Percentiles rank a stretch among this genome's conserved stretches.
These are phyloP conservation scores for Talaromyces trachyspermus DNA, from an alignment of 495 filamentous ascomycete genomes.

Conservation along the genomic window DNA sequence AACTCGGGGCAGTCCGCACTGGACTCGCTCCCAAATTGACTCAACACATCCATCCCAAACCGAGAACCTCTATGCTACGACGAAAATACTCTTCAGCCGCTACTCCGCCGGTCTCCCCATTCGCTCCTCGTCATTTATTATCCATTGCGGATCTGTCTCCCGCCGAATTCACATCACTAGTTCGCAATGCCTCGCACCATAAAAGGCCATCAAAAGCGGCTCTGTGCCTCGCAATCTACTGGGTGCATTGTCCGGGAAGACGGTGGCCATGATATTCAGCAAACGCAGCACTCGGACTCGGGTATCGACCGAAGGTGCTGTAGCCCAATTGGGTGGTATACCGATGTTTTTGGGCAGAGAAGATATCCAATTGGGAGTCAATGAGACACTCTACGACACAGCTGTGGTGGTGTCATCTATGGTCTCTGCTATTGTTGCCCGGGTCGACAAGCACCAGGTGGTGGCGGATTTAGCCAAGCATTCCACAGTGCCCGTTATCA, in stretches of 20 bases:
- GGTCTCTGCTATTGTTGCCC: constrained; percentile 83
- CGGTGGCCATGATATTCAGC: constrained; percentile 90
- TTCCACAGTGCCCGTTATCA: constrained; percentile 86
- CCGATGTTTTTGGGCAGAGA: constrained; percentile 93
- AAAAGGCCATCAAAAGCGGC: constrained; percentile 74
- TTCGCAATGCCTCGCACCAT: constrained; percentile 69
- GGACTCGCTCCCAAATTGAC: background rate
- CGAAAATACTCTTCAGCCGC: constrained; percentile 11
- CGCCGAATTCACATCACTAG: constrained; percentile 68
- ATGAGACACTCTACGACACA: constrained; percentile 87
- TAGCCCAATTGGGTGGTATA: constrained; percentile 76
- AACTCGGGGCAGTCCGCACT: background rate
- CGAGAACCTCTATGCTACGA: background rate
- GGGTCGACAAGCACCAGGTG: constrained; percentile 77
- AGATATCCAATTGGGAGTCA: constrained; percentile 94
- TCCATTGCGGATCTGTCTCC: constrained; percentile 81
- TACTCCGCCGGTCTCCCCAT: constrained; percentile 36
- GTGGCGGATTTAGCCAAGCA: constrained; percentile 70
- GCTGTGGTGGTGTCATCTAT: constrained; percentile 85
- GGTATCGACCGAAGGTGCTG: constrained; percentile 83
- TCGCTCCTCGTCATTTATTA: constrained; percentile 72
- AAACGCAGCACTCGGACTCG: constrained; percentile 91
- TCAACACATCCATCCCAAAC: constrained; percentile 3
- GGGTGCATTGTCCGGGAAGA: constrained; percentile 59
- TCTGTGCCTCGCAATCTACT: constrained; percentile 49